Percentiles rank a stretch among this genome's conserved stretches.
Conservation (phyloP, 2,329 filamentous ascomycete species). For the Talaromyces sp. region DNA sequence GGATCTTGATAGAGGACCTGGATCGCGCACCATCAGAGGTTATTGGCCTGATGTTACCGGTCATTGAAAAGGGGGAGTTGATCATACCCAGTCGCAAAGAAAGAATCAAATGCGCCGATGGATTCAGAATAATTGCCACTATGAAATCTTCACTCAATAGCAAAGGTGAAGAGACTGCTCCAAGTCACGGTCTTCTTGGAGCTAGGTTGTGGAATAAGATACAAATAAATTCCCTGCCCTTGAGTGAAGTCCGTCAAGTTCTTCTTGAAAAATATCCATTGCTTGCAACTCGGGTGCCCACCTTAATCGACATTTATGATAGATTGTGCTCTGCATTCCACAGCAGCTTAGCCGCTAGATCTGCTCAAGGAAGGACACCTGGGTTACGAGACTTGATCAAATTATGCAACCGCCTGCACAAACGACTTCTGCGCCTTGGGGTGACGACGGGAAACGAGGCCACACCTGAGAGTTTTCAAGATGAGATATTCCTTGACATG, state of each 20-base stretch:
- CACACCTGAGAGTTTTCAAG: constrained; percentile 66
- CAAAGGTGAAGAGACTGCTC: constrained; percentile 67
- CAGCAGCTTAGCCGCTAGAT: constrained; percentile 36
- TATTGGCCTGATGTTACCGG: constrained; percentile 83
- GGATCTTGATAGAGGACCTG: constrained; percentile 96
- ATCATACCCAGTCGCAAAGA: constrained; percentile 87
- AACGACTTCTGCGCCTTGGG: constrained; percentile 57
- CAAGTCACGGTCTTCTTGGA: constrained; percentile 69
- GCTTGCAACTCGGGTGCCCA: constrained; percentile 55
- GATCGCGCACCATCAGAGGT: constrained; percentile 94
- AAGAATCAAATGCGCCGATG: constrained; percentile 73
- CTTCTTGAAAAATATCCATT: constrained; percentile 67
- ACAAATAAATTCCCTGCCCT: constrained; percentile 62
- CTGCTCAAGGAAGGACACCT: constrained; percentile 52
- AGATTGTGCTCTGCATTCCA: constrained; percentile 40
- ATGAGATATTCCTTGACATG: constrained; percentile 90
- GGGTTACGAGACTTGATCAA: constrained; percentile 81
- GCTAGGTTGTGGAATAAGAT: constrained; percentile 81
- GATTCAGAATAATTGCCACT: constrained; percentile 89
- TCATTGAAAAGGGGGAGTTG: constrained; percentile 89
- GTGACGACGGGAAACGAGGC: constrained; percentile 66
- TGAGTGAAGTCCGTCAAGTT: constrained; percentile 70
- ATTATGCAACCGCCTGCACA: constrained; percentile 75
- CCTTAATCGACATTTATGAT: constrained; percentile 57
- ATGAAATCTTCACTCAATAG: constrained; percentile 68